Conservation (phyloP, 2,329 filamentous ascomycete genomes). For the Acarospora socialis region DNA sequence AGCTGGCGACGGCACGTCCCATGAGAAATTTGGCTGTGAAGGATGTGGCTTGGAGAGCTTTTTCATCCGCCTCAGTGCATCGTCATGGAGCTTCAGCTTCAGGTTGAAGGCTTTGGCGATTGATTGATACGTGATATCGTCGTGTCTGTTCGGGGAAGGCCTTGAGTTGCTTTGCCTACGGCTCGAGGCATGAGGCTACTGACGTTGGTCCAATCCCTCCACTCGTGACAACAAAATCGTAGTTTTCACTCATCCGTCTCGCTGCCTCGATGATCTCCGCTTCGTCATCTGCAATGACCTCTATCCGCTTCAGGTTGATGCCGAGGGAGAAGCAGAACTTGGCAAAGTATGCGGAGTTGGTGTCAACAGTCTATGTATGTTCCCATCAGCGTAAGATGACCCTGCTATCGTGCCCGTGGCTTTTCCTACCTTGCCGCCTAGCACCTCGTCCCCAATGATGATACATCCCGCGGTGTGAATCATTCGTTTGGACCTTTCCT, state of each 20-base stretch:
- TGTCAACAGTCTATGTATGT: constrained; percentile 43
- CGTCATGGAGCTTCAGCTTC: constrained; percentile 60
- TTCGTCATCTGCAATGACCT: constrained; percentile 90
- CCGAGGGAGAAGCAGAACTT: constrained; percentile 52
- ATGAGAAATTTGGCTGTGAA: constrained; percentile 62
- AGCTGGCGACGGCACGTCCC: constrained; percentile 66
- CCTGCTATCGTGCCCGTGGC: constrained; percentile 8
- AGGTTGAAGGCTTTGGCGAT: constrained; percentile 82
- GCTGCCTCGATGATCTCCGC: constrained; percentile 79
- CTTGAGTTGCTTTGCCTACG: constrained; percentile 3
- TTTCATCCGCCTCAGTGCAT: constrained; percentile 72
- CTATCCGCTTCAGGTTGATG: constrained; percentile 64
- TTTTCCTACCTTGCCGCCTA: constrained; percentile 84
- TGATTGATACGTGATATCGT: constrained; percentile 92
- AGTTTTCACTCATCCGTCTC: constrained; percentile 69
- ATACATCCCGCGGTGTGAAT: constrained; percentile 83
- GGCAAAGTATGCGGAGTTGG: constrained; percentile 50
- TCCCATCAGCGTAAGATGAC: not conserved
- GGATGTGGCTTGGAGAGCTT: constrained; percentile 59
- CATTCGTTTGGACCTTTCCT: constrained; percentile 32
- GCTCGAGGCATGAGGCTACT: constrained; percentile 22
- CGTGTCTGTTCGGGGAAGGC: constrained; percentile 47
- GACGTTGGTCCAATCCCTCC: constrained; percentile 93
- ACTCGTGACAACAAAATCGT: constrained; percentile 90
- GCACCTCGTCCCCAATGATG: constrained; percentile 91